phyloP scores from a whole-genome alignment of 1,139 yeast genomes.

The Pichia sp. region DNA sequence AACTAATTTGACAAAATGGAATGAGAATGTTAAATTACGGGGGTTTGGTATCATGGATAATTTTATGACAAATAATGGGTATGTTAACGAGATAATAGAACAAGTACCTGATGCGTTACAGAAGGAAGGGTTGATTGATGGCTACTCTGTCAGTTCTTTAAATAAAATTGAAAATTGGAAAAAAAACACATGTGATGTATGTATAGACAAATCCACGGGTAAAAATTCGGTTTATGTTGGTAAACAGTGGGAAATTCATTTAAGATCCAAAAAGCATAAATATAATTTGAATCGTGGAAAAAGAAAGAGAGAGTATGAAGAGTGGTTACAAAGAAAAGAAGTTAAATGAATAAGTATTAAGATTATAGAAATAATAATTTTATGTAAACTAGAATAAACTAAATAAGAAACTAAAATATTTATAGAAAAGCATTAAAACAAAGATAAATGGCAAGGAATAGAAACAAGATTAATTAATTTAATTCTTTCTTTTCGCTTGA shows the following conservation, averaged over 20 bases:
- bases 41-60: slow-evolving; percentile 47
- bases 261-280: slow-evolving; percentile 59
- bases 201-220: slow-evolving; percentile 49
- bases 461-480: not conserved
- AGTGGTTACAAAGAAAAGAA: slow-evolving; percentile 28
- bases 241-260: slow-evolving; percentile 63
- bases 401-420: not conserved
- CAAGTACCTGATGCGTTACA: slow-evolving; percentile 43
- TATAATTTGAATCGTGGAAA: slow-evolving; percentile 35
- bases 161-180: slow-evolving; percentile 43
- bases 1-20: slow-evolving; percentile 42
- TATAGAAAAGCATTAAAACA: not conserved
- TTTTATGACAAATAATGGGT: slow-evolving; percentile 30
- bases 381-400: not conserved
- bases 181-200: slow-evolving; percentile 60
- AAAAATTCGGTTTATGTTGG: slow-evolving; percentile 65
- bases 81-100: slow-evolving; percentile 17
- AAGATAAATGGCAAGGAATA: not conserved
- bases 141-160: slow-evolving; percentile 7
- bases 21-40: slow-evolving; percentile 46
- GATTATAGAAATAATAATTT: not conserved
- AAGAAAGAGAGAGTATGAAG: slow-evolving; percentile 39
- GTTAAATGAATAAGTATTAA: not conserved
- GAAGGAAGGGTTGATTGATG: slow-evolving; percentile 14
- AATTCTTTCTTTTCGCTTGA: slow-evolving; percentile 20